Conservation (phyloP, 2,329 filamentous ascomycete genomes). For the Alternaria gaisen region DNA sequence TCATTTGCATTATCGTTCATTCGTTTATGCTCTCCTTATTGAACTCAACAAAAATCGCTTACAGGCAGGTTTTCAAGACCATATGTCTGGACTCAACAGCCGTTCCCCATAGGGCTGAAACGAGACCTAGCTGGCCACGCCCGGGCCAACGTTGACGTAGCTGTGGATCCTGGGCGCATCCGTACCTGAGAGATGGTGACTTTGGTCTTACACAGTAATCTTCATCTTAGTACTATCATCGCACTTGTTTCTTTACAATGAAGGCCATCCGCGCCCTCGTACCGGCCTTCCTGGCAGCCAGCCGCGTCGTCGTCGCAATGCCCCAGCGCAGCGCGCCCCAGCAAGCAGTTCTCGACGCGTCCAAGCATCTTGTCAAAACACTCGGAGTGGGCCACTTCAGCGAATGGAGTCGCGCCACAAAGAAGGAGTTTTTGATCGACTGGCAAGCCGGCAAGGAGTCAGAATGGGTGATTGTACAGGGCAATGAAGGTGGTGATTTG, state of each 20-base stretch:
- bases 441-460: conserved; percentile 56
- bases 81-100: not conserved
- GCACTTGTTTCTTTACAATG: conserved; percentile 23
- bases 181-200: conserved; percentile 5
- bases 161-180: not conserved
- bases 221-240: not conserved
- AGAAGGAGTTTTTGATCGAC: conserved; percentile 58
- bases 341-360: conserved; percentile 29
- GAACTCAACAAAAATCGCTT: not conserved
- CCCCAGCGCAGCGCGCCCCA: conserved; percentile 26
- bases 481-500: conserved; percentile 58
- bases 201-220: not conserved
- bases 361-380: conserved; percentile 17
- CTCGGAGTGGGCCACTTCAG: conserved; percentile 59
- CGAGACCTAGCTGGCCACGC: conserved; percentile 7
- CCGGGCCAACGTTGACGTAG: conserved; percentile 16
- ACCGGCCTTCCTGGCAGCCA: conserved; percentile 22
- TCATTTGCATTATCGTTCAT: not conserved
- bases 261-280: conserved; percentile 25
- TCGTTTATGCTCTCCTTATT: not conserved
- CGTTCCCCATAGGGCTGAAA: conserved; percentile 12
- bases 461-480: conserved; percentile 58
- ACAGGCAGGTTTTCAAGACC: not conserved
- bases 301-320: conserved; percentile 24
- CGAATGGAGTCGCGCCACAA: conserved; percentile 59